Percentiles rank a stretch among this genome's conserved stretches.
These are phyloP conservation scores for Arthrinium puccinioides DNA, from an alignment of 2,329 filamentous ascomycete species.

Conservation along the genomic window DNA sequence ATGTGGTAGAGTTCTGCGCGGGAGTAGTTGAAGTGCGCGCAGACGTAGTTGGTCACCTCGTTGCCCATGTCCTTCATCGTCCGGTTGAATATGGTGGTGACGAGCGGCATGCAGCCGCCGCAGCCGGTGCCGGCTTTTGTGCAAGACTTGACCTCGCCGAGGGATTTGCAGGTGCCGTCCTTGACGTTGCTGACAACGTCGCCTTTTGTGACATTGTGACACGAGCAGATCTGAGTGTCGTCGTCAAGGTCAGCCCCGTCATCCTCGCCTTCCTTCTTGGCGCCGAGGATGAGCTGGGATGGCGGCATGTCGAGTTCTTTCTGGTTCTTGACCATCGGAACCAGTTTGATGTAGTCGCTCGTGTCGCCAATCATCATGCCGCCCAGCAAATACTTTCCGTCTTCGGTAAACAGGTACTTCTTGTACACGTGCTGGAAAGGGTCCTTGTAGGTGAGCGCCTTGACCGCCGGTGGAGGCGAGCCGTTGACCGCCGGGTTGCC, in stretches of 20 bases:
- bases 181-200: constrained; percentile 68
- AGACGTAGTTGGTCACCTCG: constrained; percentile 81
- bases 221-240: constrained; percentile 85
- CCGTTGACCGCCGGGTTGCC: constrained; percentile 47
- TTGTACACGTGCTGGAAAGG: constrained; percentile 87
- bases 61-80: constrained; percentile 80
- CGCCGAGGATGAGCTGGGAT: constrained; percentile 75
- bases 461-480: constrained; percentile 55
- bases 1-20: constrained; percentile 89
- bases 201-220: constrained; percentile 86
- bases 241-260: constrained; percentile 71
- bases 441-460: constrained; percentile 81
- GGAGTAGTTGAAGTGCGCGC: constrained; percentile 76
- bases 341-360: constrained; percentile 81
- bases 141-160: constrained; percentile 78
- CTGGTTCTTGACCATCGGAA: constrained; percentile 78
- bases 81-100: constrained; percentile 84
- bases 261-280: constrained; percentile 66
- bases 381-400: constrained; percentile 85
- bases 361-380: constrained; percentile 98
- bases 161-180: constrained; percentile 70
- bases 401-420: constrained; percentile 84
- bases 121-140: constrained; percentile 90
- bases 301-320: constrained; percentile 73
- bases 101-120: constrained; percentile 82